A percentile compares a stretch with the other conserved stretches of the same genome.
These are phyloP conservation scores for Phytophthora constricta DNA, from an alignment of 352 stramenopile genomes.

Conservation along the genomic window DNA sequence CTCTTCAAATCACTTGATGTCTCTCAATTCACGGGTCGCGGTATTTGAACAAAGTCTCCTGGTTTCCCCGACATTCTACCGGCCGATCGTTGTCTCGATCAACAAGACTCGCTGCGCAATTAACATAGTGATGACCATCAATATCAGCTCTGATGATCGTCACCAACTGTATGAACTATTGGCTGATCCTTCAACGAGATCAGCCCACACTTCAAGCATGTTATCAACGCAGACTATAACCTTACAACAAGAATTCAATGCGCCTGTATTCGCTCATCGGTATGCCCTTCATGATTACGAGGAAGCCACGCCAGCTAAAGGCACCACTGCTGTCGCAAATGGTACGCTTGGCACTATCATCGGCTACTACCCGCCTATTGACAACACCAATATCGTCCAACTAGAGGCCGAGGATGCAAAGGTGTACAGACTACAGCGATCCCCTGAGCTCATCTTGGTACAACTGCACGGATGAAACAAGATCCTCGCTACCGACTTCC, in stretches of 20 bases:
- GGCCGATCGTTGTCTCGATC: constrained; percentile 8
- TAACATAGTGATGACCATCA: constrained; percentile 12
- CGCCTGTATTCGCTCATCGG: constrained; percentile 9
- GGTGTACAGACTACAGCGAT: neutral
- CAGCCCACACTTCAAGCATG: neutral
- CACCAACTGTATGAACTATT: constrained; percentile 1
- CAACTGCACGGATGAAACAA: neutral
- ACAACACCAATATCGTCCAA: neutral
- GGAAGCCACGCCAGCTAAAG: neutral
- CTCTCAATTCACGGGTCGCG: neutral
- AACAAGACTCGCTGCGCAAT: constrained; percentile 11
- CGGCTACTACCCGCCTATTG: neutral
- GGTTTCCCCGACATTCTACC: constrained; percentile 3
- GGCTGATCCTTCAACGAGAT: neutral
- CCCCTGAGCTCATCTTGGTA: neutral
- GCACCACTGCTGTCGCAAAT: constrained; percentile 1
- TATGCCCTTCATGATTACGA: constrained; percentile 11
- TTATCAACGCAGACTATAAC: constrained; percentile 9
- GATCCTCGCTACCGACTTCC: neutral
- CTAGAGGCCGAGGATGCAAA: neutral
- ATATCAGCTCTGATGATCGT: neutral
- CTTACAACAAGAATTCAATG: constrained; percentile 4
- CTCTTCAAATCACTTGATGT: neutral
- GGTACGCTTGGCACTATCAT: constrained; percentile 10
- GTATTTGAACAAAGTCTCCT: neutral